Conservation (phyloP, 306 rosid species). For the Rosa multiflora region DNA sequence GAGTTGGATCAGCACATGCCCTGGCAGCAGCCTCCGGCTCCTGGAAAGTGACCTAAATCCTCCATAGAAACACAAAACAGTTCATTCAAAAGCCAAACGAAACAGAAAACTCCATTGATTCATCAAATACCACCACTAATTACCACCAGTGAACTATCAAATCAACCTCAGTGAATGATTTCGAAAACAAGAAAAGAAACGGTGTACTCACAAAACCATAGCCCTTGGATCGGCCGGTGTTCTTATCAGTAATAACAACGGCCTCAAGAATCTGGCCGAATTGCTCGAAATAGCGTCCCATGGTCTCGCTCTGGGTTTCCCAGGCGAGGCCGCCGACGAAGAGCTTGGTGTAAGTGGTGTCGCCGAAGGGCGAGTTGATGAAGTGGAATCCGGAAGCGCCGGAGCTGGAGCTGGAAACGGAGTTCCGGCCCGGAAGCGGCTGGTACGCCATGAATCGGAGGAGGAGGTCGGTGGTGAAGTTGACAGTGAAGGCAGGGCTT, state of each 20-base stretch:
- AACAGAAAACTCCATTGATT: neutral
- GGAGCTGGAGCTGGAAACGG: slow-evolving; percentile 54
- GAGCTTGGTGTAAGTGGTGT: slow-evolving; percentile 91
- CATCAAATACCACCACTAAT: neutral
- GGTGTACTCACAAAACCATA: slow-evolving; percentile 89
- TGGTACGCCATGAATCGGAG: slow-evolving; percentile 67
- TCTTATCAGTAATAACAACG: slow-evolving; percentile 89
- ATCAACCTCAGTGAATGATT: neutral
- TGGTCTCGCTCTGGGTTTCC: slow-evolving; percentile 93
- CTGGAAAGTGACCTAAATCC: slow-evolving; percentile 98
- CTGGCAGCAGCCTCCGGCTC: slow-evolving; percentile 94
- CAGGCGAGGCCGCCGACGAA: slow-evolving; percentile 97
- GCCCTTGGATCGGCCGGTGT: slow-evolving; percentile 95
- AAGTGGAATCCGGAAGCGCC: slow-evolving; percentile 54
- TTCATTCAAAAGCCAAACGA: slow-evolving; percentile 36
- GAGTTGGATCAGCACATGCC: slow-evolving; percentile 88
- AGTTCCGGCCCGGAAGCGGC: slow-evolving; percentile 62
- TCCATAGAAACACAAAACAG: slow-evolving; percentile 73
- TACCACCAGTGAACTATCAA: neutral
- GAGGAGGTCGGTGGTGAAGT: neutral
- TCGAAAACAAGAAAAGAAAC: slow-evolving; percentile 21
- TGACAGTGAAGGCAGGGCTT: neutral
- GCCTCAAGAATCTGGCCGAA: slow-evolving; percentile 95
- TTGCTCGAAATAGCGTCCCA: slow-evolving; percentile 81
- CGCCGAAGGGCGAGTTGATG: slow-evolving; percentile 81